A percentile compares a stretch with the other conserved stretches of the same genome.
Conservation (phyloP, 495 filamentous ascomycete genomes). For the Collariella sp. region DNA sequence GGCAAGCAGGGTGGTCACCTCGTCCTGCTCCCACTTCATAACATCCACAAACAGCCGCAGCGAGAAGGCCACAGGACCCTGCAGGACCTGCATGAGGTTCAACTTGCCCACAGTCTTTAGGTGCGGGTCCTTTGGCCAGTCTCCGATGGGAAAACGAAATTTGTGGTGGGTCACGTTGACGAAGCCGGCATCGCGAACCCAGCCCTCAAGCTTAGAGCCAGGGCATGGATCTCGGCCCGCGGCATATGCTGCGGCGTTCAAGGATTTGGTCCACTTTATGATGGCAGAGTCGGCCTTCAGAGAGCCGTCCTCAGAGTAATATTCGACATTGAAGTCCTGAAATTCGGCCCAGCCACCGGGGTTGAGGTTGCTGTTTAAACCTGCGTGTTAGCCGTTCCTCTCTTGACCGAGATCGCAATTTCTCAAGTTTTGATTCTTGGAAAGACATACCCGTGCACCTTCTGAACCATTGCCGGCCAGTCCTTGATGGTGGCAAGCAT, state of each 20-base stretch:
- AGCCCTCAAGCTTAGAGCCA: slow-evolving; percentile 28
- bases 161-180: slow-evolving; percentile 40
- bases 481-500: slow-evolving; percentile 50
- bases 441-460: slow-evolving; percentile 20
- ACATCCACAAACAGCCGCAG: too few relatives aligned
- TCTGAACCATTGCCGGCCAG: slow-evolving; percentile 45
- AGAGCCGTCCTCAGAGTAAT: slow-evolving; percentile 45
- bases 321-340: slow-evolving; percentile 43
- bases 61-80: slow-evolving; percentile 34
- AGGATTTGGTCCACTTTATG: slow-evolving; percentile 20
- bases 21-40: too few relatives aligned
- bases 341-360: slow-evolving; percentile 56
- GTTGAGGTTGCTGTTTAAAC: slow-evolving; percentile 37
- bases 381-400: too few relatives aligned
- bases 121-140: slow-evolving; percentile 47
- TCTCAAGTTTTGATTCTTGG: slow-evolving; percentile 23
- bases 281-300: slow-evolving; percentile 31
- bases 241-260: slow-evolving; percentile 33
- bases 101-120: slow-evolving; percentile 42
- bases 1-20: too few relatives aligned
- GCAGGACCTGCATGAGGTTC: slow-evolving; percentile 29
- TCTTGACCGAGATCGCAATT: background rate
- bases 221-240: slow-evolving; percentile 18
- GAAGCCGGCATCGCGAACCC: slow-evolving; percentile 46
- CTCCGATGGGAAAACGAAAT: slow-evolving; percentile 48